Evolutionary conservation across 441 rosid species (phyloP).

Genomic region (Erysimum cheiri): DNA sequence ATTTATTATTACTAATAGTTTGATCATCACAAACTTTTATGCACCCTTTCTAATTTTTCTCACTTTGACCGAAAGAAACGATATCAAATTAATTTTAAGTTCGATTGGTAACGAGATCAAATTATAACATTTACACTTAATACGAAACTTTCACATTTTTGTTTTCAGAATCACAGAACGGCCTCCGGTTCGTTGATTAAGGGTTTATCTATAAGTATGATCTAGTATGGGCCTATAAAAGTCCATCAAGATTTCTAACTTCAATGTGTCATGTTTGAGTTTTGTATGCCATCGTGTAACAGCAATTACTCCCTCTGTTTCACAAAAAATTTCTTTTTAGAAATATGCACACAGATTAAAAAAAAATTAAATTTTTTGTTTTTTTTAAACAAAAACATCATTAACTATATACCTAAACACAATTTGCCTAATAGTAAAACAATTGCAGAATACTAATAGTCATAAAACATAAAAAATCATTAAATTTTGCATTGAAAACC

Average conservation of each 20-base stretch:
- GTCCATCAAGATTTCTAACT: not conserved
- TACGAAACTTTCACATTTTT: not conserved
- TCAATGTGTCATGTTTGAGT: not conserved
- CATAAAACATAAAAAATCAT: too few relatives aligned
- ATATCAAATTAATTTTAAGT: not conserved
- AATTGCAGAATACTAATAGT: too few relatives aligned
- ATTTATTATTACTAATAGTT: too few relatives aligned
- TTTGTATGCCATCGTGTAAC: not conserved
- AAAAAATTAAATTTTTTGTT: too few relatives aligned
- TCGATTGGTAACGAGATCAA: not conserved
- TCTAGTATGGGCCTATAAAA: not conserved
- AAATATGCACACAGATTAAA: too few relatives aligned
- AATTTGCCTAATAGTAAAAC: too few relatives aligned
- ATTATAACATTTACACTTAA: not conserved
- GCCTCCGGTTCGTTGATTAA: not conserved
- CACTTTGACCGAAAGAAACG: constrained; percentile 4
- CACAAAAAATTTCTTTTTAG: too few relatives aligned
- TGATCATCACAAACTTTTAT: constrained; percentile 13
- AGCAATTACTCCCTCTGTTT: too few relatives aligned
- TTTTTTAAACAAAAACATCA: too few relatives aligned
- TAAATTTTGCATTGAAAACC: too few relatives aligned
- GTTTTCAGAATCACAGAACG: not conserved
- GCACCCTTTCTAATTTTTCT: not conserved
- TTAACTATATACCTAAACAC: too few relatives aligned
- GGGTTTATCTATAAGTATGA: not conserved